Evolutionary conservation across 345 rosid species (phyloP).

Genomic region (Psidium friedrichsthalianum): DNA sequence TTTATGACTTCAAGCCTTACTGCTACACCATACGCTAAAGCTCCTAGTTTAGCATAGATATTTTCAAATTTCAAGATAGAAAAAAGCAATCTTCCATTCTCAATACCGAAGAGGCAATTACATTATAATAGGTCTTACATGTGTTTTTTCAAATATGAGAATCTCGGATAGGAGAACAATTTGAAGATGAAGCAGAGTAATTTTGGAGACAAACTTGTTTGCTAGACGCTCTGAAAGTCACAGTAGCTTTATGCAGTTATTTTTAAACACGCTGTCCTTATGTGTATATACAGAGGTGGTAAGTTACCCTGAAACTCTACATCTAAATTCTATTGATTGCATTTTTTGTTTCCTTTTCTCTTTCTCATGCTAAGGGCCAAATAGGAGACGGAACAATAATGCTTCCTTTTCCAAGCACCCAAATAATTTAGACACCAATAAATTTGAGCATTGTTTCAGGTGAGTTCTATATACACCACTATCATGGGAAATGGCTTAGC

Average conservation of each 20-base stretch:
- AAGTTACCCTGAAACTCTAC: neutral
- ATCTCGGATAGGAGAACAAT: neutral
- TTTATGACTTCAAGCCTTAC: neutral
- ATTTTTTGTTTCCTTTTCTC: neutral
- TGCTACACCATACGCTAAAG: neutral
- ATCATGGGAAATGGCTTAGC: neutral
- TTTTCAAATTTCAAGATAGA: neutral
- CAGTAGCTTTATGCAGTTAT: neutral
- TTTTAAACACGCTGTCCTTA: neutral
- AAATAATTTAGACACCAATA: constrained; percentile 3
- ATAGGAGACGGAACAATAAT: neutral
- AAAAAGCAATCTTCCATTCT: neutral
- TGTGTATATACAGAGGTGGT: neutral
- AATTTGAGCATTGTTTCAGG: constrained; percentile 8
- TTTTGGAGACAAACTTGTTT: neutral
- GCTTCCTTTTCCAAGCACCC: neutral
- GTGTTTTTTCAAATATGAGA: neutral
- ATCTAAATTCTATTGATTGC: neutral
- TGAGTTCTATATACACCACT: neutral
- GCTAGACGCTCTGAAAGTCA: neutral
- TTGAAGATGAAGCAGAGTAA: neutral
- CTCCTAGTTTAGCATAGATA: neutral
- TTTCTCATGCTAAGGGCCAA: neutral
- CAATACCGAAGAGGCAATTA: neutral
- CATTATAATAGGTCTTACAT: neutral